These are phyloP conservation scores for Mycosphaerella sp. DNA, from an alignment of 2,329 filamentous ascomycete species.

Conservation along the genomic window DNA sequence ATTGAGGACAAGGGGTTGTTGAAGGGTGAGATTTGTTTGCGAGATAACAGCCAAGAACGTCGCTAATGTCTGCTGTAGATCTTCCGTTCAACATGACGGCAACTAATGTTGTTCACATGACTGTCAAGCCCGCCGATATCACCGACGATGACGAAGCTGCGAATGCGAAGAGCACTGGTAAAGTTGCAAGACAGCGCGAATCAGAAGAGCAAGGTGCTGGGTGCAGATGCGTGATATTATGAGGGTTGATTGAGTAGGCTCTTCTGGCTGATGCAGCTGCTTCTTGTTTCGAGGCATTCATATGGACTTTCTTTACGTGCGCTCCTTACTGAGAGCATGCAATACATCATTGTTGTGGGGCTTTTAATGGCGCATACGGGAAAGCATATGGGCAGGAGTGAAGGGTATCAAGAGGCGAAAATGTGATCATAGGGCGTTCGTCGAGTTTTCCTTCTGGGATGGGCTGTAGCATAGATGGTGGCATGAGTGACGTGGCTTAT, in stretches of 20 bases:
- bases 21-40: slow-evolving; percentile 56
- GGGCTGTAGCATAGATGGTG: slow-evolving; percentile 1
- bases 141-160: slow-evolving; percentile 69
- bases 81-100: slow-evolving; percentile 69
- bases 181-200: slow-evolving; percentile 43
- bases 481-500: slow-evolving; percentile 2
- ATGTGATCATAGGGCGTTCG: neutral
- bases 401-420: neutral
- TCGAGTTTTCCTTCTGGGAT: neutral
- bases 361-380: neutral
- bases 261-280: neutral
- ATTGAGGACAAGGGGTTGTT: slow-evolving; percentile 81
- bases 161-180: slow-evolving; percentile 60
- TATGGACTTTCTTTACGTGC: no score
- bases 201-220: slow-evolving; percentile 53
- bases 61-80: neutral
- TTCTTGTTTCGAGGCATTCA: no score
- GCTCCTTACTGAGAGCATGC: no score
- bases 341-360: neutral
- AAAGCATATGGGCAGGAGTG: neutral
- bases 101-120: slow-evolving; percentile 92
- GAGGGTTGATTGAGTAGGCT: slow-evolving; percentile 2
- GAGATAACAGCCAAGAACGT: neutral
- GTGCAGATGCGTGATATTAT: slow-evolving; percentile 59
- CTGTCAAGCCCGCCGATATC: slow-evolving; percentile 75